Evolutionary conservation across 768 basidiomycete species (phyloP).

Genomic region (Psilocybe subaeruginosa): DNA sequence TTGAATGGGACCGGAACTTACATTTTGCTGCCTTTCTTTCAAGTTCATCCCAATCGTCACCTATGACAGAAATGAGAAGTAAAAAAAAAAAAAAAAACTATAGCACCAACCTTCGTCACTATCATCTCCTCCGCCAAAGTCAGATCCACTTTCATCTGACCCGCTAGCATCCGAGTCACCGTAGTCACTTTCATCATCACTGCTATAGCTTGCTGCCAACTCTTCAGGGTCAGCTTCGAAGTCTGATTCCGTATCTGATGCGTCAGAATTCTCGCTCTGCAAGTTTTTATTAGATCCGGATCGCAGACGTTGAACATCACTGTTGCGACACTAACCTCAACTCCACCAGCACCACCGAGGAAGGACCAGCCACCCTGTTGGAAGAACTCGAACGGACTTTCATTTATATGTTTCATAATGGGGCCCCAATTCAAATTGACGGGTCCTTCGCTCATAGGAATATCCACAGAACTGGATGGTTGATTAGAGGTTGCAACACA

Average conservation of each 20-base stretch:
- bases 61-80: constrained; percentile 31
- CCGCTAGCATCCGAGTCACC: constrained; percentile 68
- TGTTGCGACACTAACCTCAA: constrained; percentile 54
- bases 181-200: constrained; percentile 66
- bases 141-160: constrained; percentile 66
- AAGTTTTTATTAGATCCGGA: constrained; percentile 1
- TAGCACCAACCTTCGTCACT: constrained; percentile 61
- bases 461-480: constrained; percentile 86
- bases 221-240: constrained; percentile 63
- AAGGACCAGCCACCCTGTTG: constrained; percentile 95
- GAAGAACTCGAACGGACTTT: constrained; percentile 95
- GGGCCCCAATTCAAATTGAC: constrained; percentile 98
- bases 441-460: constrained; percentile 92
- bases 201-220: constrained; percentile 54
- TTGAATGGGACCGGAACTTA: constrained; percentile 34
- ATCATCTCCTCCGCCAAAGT: constrained; percentile 54
- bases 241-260: constrained; percentile 53
- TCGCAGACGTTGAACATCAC: not conserved
- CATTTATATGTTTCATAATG: constrained; percentile 99
- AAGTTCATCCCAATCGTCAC: constrained; percentile 96
- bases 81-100: not conserved
- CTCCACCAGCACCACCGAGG: constrained; percentile 73
- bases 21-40: constrained; percentile 91
- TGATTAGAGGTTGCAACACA: constrained; percentile 9
- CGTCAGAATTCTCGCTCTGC: constrained; percentile 46